A percentile compares a stretch with the other conserved stretches of the same genome.
Conservation (phyloP, 805 yeast genomes). For the Starmerella vitae region DNA sequence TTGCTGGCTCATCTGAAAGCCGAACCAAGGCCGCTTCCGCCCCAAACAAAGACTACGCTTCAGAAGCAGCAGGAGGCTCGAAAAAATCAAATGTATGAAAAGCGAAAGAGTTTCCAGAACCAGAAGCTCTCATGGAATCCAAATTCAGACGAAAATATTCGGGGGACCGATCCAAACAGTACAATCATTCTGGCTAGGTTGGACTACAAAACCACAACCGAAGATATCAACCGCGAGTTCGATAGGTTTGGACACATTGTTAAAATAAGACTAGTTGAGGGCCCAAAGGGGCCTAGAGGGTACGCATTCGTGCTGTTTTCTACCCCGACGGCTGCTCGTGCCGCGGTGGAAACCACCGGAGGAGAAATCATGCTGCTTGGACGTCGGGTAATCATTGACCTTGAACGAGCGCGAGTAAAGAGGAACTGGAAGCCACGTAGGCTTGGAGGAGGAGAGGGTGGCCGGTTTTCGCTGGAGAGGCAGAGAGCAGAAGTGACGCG, state of each 20-base stretch:
- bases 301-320: conserved; percentile 73
- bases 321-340: conserved; percentile 43
- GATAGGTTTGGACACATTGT: conserved; percentile 59
- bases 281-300: conserved; percentile 37
- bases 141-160: conserved; percentile 39
- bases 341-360: conserved; percentile 43
- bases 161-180: conserved; percentile 52
- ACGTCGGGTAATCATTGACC: conserved; percentile 35
- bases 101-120: conserved; percentile 21
- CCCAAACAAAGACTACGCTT: conserved; percentile 27
- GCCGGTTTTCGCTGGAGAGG: conserved; percentile 25
- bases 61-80: conserved; percentile 25
- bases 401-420: conserved; percentile 30
- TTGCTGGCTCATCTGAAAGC: too few species aligned
- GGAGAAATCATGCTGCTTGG: conserved; percentile 41
- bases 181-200: conserved; percentile 72
- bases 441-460: conserved; percentile 90
- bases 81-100: conserved; percentile 8
- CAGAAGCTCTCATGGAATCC: conserved; percentile 39
- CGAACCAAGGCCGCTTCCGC: too few species aligned
- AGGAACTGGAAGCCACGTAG: conserved; percentile 31
- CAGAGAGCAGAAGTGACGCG: conserved; percentile 11
- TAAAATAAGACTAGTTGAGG: conserved; percentile 43
- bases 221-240: conserved; percentile 52
- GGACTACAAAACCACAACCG: conserved; percentile 48